Evolutionary conservation across 2,329 filamentous ascomycete species (phyloP), one percentile per base, ranked within the genome.

Genomic region (Ustulina deusta): DNA sequence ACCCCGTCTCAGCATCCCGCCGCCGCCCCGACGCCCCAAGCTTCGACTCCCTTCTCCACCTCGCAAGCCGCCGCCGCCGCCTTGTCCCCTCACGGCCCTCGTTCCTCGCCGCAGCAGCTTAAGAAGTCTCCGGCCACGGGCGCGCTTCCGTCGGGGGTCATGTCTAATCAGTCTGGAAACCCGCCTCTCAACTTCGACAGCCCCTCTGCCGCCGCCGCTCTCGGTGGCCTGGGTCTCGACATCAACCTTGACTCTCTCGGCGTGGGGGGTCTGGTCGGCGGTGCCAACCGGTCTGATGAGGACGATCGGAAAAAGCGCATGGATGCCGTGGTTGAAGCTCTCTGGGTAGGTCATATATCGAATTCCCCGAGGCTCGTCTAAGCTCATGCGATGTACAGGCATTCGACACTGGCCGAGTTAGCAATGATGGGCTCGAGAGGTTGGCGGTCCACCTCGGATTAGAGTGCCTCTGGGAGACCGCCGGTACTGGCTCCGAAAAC

Each of bases 391-490:
- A 10, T 54, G 6, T 34, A 7, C 52, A 76, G 76, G 36, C 56
- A 3, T 69, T 69, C 25, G 80, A 79, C 72, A 87, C 87, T 69
- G 91, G 91, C 3, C 81, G 89, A 46, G 89, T 95, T 42, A 93
- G 91, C 72, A 90, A 93, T 74, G 89, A 91, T 34, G 91, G 91
- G 2, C 83, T 96, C n/a, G 89, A 92, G 77, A 85, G 91, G 61
- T 81, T 95, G 34, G 90, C 89, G 9, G 86, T 87, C 73, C 84
- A 88, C 62, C 84, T 90, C 61, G 91, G 90, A n/a, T 81, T 92
- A 44, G 89, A 91, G 68, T 85, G 84, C 63, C 79, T 90, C 13
- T 89, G 87, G 81, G 88, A 91, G 72, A 83, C 83, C 52, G 82
- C 79, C 49, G 82, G 82, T 34, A 80, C 81, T 20, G 81, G 81